Evolutionary conservation across 805 yeast genomes (phyloP), one percentile per base, ranked within the genome.

Genomic region (Lachancea lanzarotensis): DNA sequence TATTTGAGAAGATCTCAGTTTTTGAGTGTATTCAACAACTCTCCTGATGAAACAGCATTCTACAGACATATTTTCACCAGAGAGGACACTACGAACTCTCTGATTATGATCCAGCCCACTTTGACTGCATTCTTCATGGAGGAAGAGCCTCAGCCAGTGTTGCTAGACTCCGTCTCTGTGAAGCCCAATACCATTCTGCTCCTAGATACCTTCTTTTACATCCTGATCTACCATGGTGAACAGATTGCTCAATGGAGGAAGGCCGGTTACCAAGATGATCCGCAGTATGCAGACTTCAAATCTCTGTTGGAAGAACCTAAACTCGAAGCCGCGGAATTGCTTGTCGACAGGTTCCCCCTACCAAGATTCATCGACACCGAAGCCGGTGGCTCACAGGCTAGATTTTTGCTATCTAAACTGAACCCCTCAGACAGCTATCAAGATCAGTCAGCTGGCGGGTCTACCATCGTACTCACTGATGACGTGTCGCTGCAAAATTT

Each of bases 41-140:
- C 98, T 5, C 98, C 98, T 1, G 99, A 93, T 71, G 99, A 93
- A 71, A 89, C 98, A 36, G 96, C 96, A 32, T 93, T 90, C 68
- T 88, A 91, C 69, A 81, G 97, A 65, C 98, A 93, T 66, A 82
- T 88, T 15, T 78, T 93, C 62, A 76, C 85, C 62, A 81, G 91
- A 52, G 97, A 93, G 61, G 97, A 93, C 63, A 84, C 91, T 35
- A 83, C 84, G 52, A 93, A 91, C 69, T 85, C 97, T 15, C 72
- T 93, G 62, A 86, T 90, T 51, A 93, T 93, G 97, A 91, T 93
- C 53, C 98, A 93, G 70, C 99, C 99, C 46, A 88, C 98, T 0
- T 77, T 93, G 65, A 84, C 91, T 2, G 79, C 95, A 33, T 91
- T 83, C 66, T 76, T 82, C 45, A 79, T 89, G 65, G 88, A 83